Base-by-base conservation (phyloP, 2,329 filamentous ascomycete species). In the Pseudocercospora pini-densiflorae region DNA sequence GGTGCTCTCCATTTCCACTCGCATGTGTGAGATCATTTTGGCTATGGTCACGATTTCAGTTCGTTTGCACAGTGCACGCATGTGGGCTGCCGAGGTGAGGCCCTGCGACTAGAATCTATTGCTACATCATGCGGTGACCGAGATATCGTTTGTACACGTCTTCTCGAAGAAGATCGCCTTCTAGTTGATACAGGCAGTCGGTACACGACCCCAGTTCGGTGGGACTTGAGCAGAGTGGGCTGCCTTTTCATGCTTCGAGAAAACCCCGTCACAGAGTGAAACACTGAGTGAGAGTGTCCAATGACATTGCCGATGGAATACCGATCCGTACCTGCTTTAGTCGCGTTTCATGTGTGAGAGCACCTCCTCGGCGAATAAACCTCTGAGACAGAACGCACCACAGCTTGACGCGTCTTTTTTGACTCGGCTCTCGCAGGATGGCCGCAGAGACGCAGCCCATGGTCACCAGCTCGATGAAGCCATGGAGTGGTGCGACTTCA, bases 181-280 rank as follows among this genome's bases (percentile, higher is more conserved):
- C 66, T 65, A 68, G 66, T 57, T 63, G 62, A 62, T 63, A 68
- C 66, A 63, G 54, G 9, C 27, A 47, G 53, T 54, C 62, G 62
- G 66, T 27, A 51, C 23, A 12, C 14, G 58, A 36, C 49, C 51
- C 63, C 36, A 54, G 45, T 29, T 21, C 21, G 49, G 33, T 58
- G 63, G 59, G 59, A 19, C 59, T 51, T 12, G 47, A 51, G 19
- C 51, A 54, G 51, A 59, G 14, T 45, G 27, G 59, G 40, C 49
- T 23, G 19, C 29, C 47, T 61, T 21, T 59, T 36, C 55, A 31
- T 58, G 49, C 53, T 65, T 65, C 59, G 63, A 62, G 63, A 59
- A 66, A 45, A 59, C 59, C 54, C 67, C 59, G 67, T 69, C 62
- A 53, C 40, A 67, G 60, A 59, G 62, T 71, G 71, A 74, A 71